Conservation (phyloP, 306 rosid genomes). For the Datisca glomerata region DNA sequence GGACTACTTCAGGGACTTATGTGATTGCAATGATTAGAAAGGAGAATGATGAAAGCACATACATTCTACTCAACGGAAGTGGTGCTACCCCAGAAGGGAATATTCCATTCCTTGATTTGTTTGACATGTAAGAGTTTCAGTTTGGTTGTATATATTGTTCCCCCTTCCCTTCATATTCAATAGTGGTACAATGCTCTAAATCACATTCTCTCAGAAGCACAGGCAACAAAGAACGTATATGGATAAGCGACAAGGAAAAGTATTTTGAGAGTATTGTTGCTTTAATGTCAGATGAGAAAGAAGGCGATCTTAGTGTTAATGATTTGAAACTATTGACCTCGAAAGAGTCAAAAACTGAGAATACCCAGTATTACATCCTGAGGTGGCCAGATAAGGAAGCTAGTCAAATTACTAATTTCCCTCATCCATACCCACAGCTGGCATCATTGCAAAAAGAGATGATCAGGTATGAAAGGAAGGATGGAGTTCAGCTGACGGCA, state of each 20-base stretch:
- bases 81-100: conserved; percentile 97
- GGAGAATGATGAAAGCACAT: conserved; percentile 46
- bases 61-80: conserved; percentile 63
- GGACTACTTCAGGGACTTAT: conserved; percentile 81
- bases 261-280: conserved; percentile 80
- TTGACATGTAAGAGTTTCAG: conserved; percentile 64
- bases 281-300: conserved; percentile 86
- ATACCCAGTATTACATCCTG: conserved; percentile 73
- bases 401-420: conserved; percentile 71
- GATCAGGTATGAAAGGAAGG: conserved; percentile 92
- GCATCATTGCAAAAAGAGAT: conserved; percentile 90
- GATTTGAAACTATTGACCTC: conserved; percentile 71
- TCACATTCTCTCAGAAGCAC: conserved; percentile 65
- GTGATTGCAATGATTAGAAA: conserved; percentile 67
- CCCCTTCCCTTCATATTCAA: conserved; percentile 4
- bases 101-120: conserved; percentile 92
- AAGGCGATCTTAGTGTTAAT: conserved; percentile 68
- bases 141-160: conserved; percentile 1
- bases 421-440: conserved; percentile 98
- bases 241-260: conserved; percentile 83
- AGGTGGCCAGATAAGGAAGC: conserved; percentile 75
- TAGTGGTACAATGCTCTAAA: conserved; percentile 18
- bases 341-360: conserved; percentile 94
- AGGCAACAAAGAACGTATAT: conserved; percentile 80
- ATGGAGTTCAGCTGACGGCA: conserved; percentile 96